These are phyloP conservation scores for Sclerotinia trifoliorum DNA, from an alignment of 2,329 filamentous ascomycete species.

Conservation along the genomic window DNA sequence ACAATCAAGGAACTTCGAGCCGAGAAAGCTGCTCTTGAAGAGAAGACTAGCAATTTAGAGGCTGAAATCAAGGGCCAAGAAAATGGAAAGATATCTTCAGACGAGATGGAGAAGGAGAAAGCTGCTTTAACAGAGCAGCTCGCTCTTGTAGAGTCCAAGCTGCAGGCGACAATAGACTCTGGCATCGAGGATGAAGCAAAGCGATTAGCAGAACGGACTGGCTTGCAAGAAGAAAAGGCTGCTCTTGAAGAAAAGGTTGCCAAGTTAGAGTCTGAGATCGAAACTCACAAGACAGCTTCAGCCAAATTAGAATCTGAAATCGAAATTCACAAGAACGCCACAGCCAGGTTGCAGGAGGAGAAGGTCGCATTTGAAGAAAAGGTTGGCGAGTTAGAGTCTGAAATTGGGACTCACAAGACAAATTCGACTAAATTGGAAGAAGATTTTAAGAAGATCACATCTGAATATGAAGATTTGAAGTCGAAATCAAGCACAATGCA, in stretches of 20 bases:
- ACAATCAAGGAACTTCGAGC: constrained; percentile 67
- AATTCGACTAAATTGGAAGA: constrained; percentile 35
- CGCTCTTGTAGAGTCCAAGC: neutral
- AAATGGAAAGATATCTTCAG: constrained; percentile 31
- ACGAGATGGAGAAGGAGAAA: neutral
- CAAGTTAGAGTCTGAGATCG: constrained; percentile 70
- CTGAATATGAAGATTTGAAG: constrained; percentile 67
- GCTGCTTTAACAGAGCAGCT: neutral
- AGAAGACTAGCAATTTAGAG: constrained; percentile 66
- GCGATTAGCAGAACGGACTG: constrained; percentile 29
- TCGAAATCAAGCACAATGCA: constrained; percentile 67
- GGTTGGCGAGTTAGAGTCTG: constrained; percentile 67
- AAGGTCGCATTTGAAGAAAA: constrained; percentile 63
- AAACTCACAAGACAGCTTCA: constrained; percentile 34
- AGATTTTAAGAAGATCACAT: constrained; percentile 44
- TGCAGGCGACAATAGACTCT: constrained; percentile 40
- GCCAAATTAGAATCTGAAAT: constrained; percentile 69
- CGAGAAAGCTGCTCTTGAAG: constrained; percentile 65
- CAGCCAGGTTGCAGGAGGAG: constrained; percentile 59
- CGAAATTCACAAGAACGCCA: constrained; percentile 38
- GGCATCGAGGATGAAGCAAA: constrained; percentile 53
- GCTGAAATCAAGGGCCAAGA: constrained; percentile 73
- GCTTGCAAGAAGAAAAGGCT: constrained; percentile 66
- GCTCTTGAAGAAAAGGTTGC: constrained; percentile 62
- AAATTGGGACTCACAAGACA: constrained; percentile 51